Base-by-base conservation (phyloP, 495 filamentous ascomycete genomes). In the Parmelia sp. region DNA sequence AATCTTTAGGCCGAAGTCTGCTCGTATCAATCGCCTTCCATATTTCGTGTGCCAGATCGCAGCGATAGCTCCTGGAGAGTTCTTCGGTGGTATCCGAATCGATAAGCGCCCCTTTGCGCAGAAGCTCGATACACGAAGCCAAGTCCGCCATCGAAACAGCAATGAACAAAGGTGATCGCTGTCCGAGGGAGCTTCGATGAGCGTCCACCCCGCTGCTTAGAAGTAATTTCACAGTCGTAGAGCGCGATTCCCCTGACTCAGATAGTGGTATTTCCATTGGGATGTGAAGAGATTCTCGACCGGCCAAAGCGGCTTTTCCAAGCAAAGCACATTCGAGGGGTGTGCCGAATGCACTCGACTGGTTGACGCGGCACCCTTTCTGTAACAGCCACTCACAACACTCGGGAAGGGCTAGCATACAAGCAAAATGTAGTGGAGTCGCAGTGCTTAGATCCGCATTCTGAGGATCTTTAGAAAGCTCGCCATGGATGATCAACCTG, bases 381-480 rank as follows among this genome's bases (percentile, higher is more conserved):
- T 61, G 11, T 29, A 73, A 27, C 7, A 71, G 56, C 51, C 57
- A 65, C 3, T 42, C 42, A 53, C 67, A 73, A 21, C 62, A 11
- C 19, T 64, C 36, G 12, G 51, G 36, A 17, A 68, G 25, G 15
- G 14, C 61, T 29, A 68, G 40, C 7, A 47, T 21, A 15, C 67
- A 67, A 36, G 71, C 71, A 58, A 55, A 73, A 53, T 73, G 71
- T 25, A 73, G 37, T 19, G 63, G 65, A 35, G 47, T 65, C 37
- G 23, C 15, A 35, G 40, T 58, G 9, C 27, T 19, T 27, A 47
- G n/a, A 10, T 60, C n/a, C 14, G 27, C 6, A 42, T 3, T 42
- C 15, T 11, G 15, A 14, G 39, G 15, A 19, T 44, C 17, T 21
- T 49, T 5, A 4, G 17, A 17, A 67, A 49, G 42, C 5, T n/a